Evolutionary conservation across 768 basidiomycete genomes (phyloP).

Genomic region (Lactifluus hygrophoroides): DNA sequence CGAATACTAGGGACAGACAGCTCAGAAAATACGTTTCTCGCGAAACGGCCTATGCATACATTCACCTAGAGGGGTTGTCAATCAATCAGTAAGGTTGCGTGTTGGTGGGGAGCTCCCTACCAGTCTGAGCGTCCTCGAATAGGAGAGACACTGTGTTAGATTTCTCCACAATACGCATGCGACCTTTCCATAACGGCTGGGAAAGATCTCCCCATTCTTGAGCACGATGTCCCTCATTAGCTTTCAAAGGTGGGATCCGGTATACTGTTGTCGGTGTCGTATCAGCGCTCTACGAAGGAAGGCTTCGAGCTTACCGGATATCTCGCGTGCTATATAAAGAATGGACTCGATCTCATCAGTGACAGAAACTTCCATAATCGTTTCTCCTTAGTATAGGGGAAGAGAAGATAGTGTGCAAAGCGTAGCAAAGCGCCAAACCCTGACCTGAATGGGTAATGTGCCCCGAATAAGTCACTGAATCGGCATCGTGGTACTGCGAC

Average conservation of each 20-base stretch:
- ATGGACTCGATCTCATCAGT: conserved; percentile 84
- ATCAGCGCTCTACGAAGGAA: conserved; percentile 12
- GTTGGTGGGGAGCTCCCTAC: conserved; percentile 38
- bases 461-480: too few relatives aligned
- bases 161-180: conserved; percentile 77
- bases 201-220: conserved; percentile 88
- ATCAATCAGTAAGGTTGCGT: background rate
- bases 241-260: conserved; percentile 81
- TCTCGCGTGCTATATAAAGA: conserved; percentile 82
- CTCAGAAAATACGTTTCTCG: conserved; percentile 2
- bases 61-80: conserved; percentile 41
- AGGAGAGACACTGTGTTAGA: conserved; percentile 57
- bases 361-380: conserved; percentile 41
- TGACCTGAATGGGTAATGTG: background rate
- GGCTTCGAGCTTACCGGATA: conserved; percentile 52
- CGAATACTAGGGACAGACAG: conserved; percentile 53
- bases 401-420: background rate
- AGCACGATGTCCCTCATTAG: conserved; percentile 85
- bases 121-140: conserved; percentile 74
- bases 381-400: background rate
- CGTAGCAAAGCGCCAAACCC: too few relatives aligned
- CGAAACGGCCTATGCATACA: conserved; percentile 37
- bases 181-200: conserved; percentile 83
- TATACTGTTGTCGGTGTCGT: conserved; percentile 48
- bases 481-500: too few relatives aligned